A percentile compares a stretch with the other conserved stretches of the same genome.
Conservation (phyloP, 805 yeast species). For the Candida sonorensis region DNA sequence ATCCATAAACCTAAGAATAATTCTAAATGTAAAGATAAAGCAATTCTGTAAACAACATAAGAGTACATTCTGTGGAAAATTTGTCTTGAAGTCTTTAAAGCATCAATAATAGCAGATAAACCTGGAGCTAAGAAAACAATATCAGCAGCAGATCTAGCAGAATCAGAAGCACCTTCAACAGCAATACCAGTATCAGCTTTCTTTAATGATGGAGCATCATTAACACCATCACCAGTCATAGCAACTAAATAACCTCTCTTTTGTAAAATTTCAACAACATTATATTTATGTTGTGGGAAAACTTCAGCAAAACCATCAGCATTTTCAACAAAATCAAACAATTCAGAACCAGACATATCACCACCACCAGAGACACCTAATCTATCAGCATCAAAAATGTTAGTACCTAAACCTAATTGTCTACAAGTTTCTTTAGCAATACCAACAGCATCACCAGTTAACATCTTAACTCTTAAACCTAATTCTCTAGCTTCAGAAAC, state of each 20-base stretch:
- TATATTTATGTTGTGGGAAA: slow-evolving; percentile 94
- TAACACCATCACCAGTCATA: slow-evolving; percentile 98
- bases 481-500: slow-evolving; percentile 82
- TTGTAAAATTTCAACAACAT: slow-evolving; percentile 90
- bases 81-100: slow-evolving; percentile 88
- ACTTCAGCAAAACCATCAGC: slow-evolving; percentile 98
- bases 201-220: slow-evolving; percentile 94
- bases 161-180: slow-evolving; percentile 95
- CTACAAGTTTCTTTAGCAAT: slow-evolving; percentile 97
- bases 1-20: slow-evolving; percentile 92
- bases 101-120: slow-evolving; percentile 88
- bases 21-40: slow-evolving; percentile 88
- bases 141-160: slow-evolving; percentile 94
- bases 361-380: slow-evolving; percentile 87
- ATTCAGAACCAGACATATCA: slow-evolving; percentile 93
- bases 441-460: slow-evolving; percentile 98
- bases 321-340: slow-evolving; percentile 92
- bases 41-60: slow-evolving; percentile 94
- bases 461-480: slow-evolving; percentile 93
- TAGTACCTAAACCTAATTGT: slow-evolving; percentile 92
- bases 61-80: slow-evolving; percentile 98
- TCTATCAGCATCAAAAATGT: slow-evolving; percentile 93
- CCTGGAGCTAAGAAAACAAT: slow-evolving; percentile 92
- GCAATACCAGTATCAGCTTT: slow-evolving; percentile 94
- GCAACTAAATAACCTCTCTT: slow-evolving; percentile 93